Conservation (phyloP, 148 eudicot genomes). For the Fagopyrum esculentum region DNA sequence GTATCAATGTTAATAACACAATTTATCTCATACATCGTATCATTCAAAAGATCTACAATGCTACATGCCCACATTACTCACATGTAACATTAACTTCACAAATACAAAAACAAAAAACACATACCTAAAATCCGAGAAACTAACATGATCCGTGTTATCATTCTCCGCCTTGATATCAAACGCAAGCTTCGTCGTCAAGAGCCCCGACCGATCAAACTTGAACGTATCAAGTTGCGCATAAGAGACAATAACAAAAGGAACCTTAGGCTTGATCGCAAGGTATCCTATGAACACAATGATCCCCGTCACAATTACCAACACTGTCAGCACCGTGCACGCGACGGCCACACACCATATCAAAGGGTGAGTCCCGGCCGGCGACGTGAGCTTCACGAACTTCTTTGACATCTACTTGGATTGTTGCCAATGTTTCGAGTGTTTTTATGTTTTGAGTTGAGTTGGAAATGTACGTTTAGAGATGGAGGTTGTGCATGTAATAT, state of each 20-base stretch:
- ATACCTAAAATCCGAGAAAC: conserved; percentile 43
- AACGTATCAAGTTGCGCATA: conserved; percentile 45
- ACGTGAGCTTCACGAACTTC: not conserved
- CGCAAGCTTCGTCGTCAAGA: conserved; percentile 37
- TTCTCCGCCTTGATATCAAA: conserved; percentile 47
- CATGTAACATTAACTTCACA: no score
- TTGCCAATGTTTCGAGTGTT: not conserved
- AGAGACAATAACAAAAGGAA: conserved; percentile 42
- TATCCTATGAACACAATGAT: conserved; percentile 51
- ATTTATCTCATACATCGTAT: no score
- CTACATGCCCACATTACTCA: not conserved
- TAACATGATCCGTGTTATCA: conserved; percentile 47
- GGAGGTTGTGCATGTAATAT: not conserved
- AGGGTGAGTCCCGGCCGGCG: conserved; percentile 29
- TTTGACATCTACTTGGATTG: not conserved
- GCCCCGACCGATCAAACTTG: conserved; percentile 34
- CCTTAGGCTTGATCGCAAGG: conserved; percentile 36
- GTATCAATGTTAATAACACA: no score
- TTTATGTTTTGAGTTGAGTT: not conserved
- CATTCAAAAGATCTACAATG: not conserved
- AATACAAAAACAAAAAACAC: not conserved
- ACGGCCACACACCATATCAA: conserved; percentile 57
- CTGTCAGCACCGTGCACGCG: conserved; percentile 44
- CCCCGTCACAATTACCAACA: conserved; percentile 48
- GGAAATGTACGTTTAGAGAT: not conserved